Evolutionary conservation across 148 eudicot species (phyloP), one percentile per base, ranked within the genome.

Genomic region (Chenopodium quinoa): DNA sequence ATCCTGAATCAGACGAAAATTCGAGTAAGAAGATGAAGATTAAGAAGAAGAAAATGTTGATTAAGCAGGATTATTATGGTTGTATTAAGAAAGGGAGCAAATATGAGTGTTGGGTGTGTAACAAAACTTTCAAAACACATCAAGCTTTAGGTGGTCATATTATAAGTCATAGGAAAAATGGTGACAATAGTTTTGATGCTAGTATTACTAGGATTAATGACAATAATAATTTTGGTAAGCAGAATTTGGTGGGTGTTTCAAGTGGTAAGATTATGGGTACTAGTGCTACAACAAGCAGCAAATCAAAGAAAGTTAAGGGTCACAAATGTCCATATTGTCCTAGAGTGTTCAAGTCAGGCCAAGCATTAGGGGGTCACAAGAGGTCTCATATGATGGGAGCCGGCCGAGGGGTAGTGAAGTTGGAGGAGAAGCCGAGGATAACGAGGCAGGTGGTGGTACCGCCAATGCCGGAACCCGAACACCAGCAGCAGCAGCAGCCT

Each of bases 331-430:
- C 97, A 14, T 88, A 87, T 77, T 96, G 99, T 87, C 83, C 84
- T 40, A 92, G 78, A 79, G 91, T 92, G 47, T 96, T 89, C 70
- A 93, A 89, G 86, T 92, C 93, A 16, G 99, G 99, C 66, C 99
- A 96, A 87, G 99, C 99, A 67, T 86, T 96, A 71, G 99, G 99
- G 7, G 99, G 99, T 60, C 99, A 96, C 80, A 96, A 96, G 86
- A 91, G 99, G 88, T 87, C 98, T 80, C 98, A 93, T 85, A 88
- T 92, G 83, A 75, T 91, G 37, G 91, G 88, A 25, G 86, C 85
- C 47, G 75, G 81, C 47, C 46, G 87, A 12, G 9, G 20, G 31
- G 31, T 63, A 11, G 5, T 20, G 20, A 14, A 4, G 23, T 44
- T 7, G 46, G 72, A 2, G 65, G 68, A 11, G 9, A 19, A 32